phyloP scores from a whole-genome alignment of 139 green algal species.

The Pseudopediastrum boryanum region DNA sequence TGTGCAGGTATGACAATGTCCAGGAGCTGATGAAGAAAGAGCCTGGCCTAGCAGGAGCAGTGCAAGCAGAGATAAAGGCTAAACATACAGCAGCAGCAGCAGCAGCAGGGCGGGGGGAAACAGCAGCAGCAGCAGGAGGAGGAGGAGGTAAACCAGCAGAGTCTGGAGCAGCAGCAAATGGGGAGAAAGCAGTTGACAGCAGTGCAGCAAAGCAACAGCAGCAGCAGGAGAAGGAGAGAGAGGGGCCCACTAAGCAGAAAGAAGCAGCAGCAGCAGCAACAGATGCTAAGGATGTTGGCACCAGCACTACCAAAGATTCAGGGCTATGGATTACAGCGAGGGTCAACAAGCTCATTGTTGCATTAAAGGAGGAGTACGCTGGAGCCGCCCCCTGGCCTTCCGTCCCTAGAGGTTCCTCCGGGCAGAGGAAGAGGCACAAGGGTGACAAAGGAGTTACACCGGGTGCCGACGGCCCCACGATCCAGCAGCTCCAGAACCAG shows the following conservation, averaged over 20 bases:
- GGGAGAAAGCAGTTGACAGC: neutral
- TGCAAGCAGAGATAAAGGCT: neutral
- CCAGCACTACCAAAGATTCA: too few relatives aligned
- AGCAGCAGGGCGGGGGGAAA: constrained; percentile 16
- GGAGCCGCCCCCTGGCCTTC: neutral
- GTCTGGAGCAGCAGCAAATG: too few relatives aligned
- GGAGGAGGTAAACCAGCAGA: too few relatives aligned
- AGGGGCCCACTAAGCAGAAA: neutral
- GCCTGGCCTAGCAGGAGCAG: neutral
- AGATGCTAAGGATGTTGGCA: neutral
- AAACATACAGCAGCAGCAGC: neutral
- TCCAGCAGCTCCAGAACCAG: neutral
- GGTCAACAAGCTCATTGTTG: too few relatives aligned
- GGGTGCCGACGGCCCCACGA: neutral
- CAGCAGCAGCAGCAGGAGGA: neutral
- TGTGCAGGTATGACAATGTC: neutral
- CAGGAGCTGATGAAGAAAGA: neutral
- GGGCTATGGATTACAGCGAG: too few relatives aligned
- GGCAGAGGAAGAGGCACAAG: neutral
- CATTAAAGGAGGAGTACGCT: neutral
- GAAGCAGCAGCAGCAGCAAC: neutral
- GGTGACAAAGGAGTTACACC: neutral
- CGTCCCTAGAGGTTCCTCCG: constrained; percentile 23
- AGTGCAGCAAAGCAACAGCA: constrained; percentile 18
- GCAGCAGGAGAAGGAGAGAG: neutral